Evolutionary conservation across 306 rosid species (phyloP).

Genomic region (Glycyrrhiza uralensis): DNA sequence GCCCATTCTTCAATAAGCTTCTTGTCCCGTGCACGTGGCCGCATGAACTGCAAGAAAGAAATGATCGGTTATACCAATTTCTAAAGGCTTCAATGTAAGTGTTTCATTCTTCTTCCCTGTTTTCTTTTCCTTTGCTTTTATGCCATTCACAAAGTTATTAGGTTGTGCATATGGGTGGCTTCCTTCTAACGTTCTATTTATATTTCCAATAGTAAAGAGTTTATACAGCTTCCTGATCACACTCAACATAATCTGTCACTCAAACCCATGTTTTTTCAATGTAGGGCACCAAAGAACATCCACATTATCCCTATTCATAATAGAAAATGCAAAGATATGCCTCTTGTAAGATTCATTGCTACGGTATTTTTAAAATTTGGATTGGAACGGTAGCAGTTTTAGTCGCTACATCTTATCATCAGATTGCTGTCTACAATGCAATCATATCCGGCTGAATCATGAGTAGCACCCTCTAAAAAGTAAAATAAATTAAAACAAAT

Average conservation of each 20-base stretch:
- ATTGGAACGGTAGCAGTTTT: neutral
- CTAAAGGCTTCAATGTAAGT: neutral
- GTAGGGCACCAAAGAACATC: neutral
- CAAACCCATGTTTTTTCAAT: slow-evolving; percentile 6
- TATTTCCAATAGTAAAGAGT: neutral
- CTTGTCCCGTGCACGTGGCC: slow-evolving; percentile 90
- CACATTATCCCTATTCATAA: neutral
- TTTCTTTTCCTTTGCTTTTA: neutral
- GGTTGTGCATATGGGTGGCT: neutral
- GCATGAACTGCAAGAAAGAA: slow-evolving; percentile 68
- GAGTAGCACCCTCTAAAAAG: neutral
- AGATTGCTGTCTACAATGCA: neutral
- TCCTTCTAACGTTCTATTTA: neutral
- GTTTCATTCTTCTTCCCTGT: neutral
- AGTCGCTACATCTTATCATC: slow-evolving; percentile 8
- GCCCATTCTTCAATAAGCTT: slow-evolving; percentile 94
- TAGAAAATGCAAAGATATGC: neutral
- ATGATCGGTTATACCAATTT: neutral
- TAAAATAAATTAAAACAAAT: slow-evolving; percentile 5
- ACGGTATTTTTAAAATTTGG: neutral
- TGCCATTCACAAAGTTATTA: neutral
- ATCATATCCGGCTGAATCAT: slow-evolving; percentile 2
- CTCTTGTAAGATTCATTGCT: neutral
- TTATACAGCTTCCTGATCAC: neutral
- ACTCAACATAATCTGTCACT: neutral